Percentiles rank a stretch among this genome's conserved stretches.
These are phyloP conservation scores for Pulveroboletus frians DNA, from an alignment of 768 basidiomycete genomes.

Conservation along the genomic window DNA sequence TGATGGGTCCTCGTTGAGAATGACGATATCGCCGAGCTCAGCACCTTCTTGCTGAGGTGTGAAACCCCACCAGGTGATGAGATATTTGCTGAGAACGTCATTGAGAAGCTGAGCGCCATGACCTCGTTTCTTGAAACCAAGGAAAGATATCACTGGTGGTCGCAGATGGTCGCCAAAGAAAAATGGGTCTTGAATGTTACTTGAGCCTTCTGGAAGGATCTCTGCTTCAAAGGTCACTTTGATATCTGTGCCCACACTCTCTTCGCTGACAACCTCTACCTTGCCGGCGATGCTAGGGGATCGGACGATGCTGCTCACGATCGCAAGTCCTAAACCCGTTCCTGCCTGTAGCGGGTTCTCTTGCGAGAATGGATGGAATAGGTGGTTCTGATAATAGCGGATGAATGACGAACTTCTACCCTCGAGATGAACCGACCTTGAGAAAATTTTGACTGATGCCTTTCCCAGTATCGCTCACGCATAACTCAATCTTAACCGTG, in stretches of 20 bases:
- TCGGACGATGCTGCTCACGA: slow-evolving; percentile 87
- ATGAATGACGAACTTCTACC: neutral
- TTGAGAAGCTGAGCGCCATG: slow-evolving; percentile 65
- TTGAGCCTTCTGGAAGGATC: slow-evolving; percentile 36
- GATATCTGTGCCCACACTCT: slow-evolving; percentile 87
- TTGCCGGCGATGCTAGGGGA: slow-evolving; percentile 85
- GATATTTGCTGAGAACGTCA: slow-evolving; percentile 58
- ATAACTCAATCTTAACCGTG: slow-evolving; percentile 73
- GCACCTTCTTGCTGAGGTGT: slow-evolving; percentile 36
- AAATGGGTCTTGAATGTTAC: slow-evolving; percentile 44
- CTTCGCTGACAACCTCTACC: slow-evolving; percentile 91
- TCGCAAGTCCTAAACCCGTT: slow-evolving; percentile 90
- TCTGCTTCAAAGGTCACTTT: slow-evolving; percentile 80
- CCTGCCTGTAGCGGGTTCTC: slow-evolving; percentile 92
- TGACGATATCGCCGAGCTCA: slow-evolving; percentile 63
- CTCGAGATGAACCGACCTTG: slow-evolving; percentile 47
- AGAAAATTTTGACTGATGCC: slow-evolving; percentile 92
- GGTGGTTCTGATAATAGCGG: slow-evolving; percentile 57
- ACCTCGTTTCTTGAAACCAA: slow-evolving; percentile 64
- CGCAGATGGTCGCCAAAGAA: slow-evolving; percentile 35
- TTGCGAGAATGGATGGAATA: slow-evolving; percentile 97
- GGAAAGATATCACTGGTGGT: slow-evolving; percentile 56
- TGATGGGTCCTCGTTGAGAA: slow-evolving; percentile 74
- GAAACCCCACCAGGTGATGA: slow-evolving; percentile 76
- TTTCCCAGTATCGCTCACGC: slow-evolving; percentile 89